Evolutionary conservation across 768 basidiomycete species (phyloP), one percentile per base, ranked within the genome.

Genomic region (Collybia sp.): DNA sequence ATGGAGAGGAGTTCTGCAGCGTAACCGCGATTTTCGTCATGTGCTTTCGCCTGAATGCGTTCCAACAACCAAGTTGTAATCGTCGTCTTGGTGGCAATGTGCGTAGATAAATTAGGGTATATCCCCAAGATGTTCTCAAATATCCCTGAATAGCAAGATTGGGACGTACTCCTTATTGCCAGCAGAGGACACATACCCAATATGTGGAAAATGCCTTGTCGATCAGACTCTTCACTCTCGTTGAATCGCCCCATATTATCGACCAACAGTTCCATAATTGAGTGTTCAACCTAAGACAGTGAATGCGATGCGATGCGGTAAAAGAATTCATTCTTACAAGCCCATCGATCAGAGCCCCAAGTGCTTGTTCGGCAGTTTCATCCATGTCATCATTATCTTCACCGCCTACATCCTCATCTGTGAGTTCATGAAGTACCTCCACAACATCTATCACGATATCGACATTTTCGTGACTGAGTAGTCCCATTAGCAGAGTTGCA

Each of bases 371-470:
- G 16, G 76, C 67, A 20, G 71, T 72, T 48, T 81, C 79, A 44
- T 77, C 80, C 45, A 79, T 79, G 17, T 85, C 85, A 9, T 79
- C 81, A 18, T 80, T 82, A 2, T 60, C 78, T 55, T 85, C 88
- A 40, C 88, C 83, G 4, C 88, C 88, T 1, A 91, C 90, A 55
- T 98, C 95, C 64, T 98, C 96, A 53, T 99, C 96, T 1, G 93
- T 95, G 50, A 97, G 75, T 64, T 99, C 96, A 56, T 93, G 85
- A 5, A 99, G 72, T 15, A 95, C 77, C 59, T 94, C 90, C 31
- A 98, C 83, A 30, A 92, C 87, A 53, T 96, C 93, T 45, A 98
- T 88, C n/a, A 89, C 88, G 49, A 99, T 97, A 66, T 99, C 96
- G 40, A 85, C 77, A 61, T 99, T 99, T 65, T 99, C 96, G 61